Evolutionary conservation across 768 basidiomycete genomes (phyloP), one percentile per base, ranked within the genome.

Genomic region (Agrocybe praecox): DNA sequence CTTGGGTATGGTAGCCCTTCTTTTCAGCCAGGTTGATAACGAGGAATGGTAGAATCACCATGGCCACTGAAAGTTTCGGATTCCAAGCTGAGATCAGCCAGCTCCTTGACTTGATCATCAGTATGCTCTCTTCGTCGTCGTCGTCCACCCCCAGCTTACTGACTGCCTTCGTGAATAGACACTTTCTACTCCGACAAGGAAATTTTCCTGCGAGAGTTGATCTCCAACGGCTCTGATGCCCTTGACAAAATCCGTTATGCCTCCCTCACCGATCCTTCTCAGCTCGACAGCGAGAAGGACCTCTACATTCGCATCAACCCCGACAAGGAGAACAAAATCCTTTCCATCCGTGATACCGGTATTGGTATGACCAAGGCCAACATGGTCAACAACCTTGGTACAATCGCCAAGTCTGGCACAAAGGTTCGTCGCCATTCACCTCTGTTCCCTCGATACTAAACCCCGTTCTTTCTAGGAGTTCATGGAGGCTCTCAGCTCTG

Each of bases 121-220:
- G 92, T 94, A 69, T 58, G 91, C 76, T 11, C 52, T 45, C 58
- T 60, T 55, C 32, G 18, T 52, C 48, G 32, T 49, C 45, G 23
- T 58, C 17, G 21, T 43, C 19, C n/a, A 34, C 6, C 44, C 22
- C 46, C 18, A 11, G 7, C 22, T n/a, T 36, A 29, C 23, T 33
- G 43, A 5, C 17, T 46, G 34, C 19, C 46, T 48, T 32, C 7
- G 26, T 23, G 49, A 52, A n/a, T 62, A 93, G 92, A 98, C 84
- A 98, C 96, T 61, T 98, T 98, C 88, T 99, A 98, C 88, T 97
- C 95, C 60, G 98, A 99, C 89, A 99, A 99, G 84, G 96, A 98
- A 80, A 98, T 99, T 76, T 98, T 98, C 87, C 89, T 99, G 66
- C 92, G 97, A 73, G 97, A 98, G 78, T 61, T 98, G 65, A 98